phyloP scores from a whole-genome alignment of 31 red algal genomes.

The Odonthalia washingtoniensis region DNA sequence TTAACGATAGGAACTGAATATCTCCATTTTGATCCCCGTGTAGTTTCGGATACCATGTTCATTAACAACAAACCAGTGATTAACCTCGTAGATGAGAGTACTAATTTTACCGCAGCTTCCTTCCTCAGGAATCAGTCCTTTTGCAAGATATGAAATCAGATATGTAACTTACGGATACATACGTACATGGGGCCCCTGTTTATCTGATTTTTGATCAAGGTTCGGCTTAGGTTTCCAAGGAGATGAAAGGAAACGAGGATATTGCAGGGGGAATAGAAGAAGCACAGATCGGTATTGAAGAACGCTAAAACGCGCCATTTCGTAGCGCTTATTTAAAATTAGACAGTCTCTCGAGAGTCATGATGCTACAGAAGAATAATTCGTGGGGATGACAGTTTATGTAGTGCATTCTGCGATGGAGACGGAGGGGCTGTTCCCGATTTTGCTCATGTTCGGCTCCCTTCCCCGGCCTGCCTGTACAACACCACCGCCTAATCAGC shows the following conservation, averaged over 20 bases:
- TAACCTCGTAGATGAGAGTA: background rate
- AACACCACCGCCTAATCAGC: background rate
- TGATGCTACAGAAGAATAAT: no score
- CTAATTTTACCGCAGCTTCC: background rate
- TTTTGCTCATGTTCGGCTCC: conserved; percentile 22
- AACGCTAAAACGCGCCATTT: no score
- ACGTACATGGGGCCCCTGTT: background rate
- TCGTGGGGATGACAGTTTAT: conserved; percentile 34
- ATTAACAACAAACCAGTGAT: background rate
- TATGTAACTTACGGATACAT: background rate
- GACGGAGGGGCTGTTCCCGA: conserved; percentile 19
- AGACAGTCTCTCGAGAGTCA: no score
- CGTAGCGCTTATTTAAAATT: no score
- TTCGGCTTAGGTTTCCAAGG: no score
- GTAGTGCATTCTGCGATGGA: conserved; percentile 21
- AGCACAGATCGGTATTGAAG: no score
- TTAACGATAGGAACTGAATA: background rate
- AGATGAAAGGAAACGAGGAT: background rate
- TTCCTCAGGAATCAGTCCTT: background rate
- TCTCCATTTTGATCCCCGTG: background rate
- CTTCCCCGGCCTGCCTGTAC: background rate
- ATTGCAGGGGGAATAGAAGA: no score
- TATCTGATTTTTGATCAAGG: background rate
- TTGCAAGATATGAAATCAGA: no score
- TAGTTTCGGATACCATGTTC: background rate